Conservation (phyloP, 2,329 filamentous ascomycete genomes). For the Macrophomina tecta region DNA sequence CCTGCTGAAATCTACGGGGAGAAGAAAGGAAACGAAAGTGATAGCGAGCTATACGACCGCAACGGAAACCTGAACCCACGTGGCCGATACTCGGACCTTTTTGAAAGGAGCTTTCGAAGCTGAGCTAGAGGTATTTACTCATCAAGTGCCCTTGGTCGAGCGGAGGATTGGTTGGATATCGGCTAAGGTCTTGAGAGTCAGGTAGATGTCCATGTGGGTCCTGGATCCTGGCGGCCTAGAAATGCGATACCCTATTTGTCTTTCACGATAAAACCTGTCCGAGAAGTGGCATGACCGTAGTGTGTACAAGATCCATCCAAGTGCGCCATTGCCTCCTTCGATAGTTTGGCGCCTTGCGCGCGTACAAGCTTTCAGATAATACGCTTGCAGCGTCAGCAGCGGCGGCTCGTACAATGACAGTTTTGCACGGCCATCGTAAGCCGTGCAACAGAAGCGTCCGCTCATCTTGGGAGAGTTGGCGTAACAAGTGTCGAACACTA, state of each 20-base stretch:
- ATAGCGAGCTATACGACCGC: not conserved
- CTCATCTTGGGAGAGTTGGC: too few relatives aligned
- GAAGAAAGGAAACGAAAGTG: not conserved
- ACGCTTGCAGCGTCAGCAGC: not conserved
- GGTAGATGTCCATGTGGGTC: not conserved
- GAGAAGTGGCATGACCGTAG: slow-evolving; percentile 1
- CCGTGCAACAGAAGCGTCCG: too few relatives aligned
- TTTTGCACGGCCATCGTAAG: not conserved
- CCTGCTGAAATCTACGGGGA: slow-evolving; percentile 8
- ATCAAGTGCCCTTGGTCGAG: slow-evolving; percentile 2
- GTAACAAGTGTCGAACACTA: not conserved
- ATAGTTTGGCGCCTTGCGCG: not conserved
- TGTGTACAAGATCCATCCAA: not conserved
- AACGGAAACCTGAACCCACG: slow-evolving; percentile 1
- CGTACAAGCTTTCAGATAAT: not conserved
- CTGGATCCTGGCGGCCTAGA: not conserved
- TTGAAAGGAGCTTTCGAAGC: not conserved
- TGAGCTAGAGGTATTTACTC: not conserved
- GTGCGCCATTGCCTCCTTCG: not conserved
- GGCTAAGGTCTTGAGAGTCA: slow-evolving; percentile 20
- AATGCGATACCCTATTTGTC: not conserved
- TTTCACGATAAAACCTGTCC: not conserved
- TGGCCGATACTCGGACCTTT: not conserved
- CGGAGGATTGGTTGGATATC: not conserved
- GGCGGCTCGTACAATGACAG: not conserved